Base-by-base conservation (phyloP, 2,329 filamentous ascomycete genomes). In the Bipolaris bicolor region DNA sequence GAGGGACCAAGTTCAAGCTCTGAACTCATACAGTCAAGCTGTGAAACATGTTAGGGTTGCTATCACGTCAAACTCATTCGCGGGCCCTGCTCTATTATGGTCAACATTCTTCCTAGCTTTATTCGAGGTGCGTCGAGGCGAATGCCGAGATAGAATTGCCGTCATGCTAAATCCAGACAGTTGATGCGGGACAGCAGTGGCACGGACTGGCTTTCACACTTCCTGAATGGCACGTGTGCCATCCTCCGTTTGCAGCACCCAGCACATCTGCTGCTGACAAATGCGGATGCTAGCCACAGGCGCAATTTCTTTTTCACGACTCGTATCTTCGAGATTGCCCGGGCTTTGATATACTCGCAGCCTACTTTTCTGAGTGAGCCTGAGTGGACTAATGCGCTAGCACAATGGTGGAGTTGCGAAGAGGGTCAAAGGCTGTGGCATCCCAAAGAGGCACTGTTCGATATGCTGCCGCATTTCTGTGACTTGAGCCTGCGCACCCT, bases 141-240 rank as follows among this genome's bases (percentile, higher is more conserved):
- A 11, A 10, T 20, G n/a, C 7, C 5, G 10, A 46, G 10, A 31
- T 31, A 33, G 43, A 18, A 3, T 6, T 29, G 24, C 6, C 7
- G 7, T 15, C 10, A n/a, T 36, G 13, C 45, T 57, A 22, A 58
- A 11, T 1, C 18, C 15, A 22, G 10, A n/a, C 24, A 72, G 69
- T 49, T 71, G 24, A 72, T 70, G 68, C 67, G 64, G 13, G 68
- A 72, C 36, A 60, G 57, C 2, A 66, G 65, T 11, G 69, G 69
- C 20, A 57, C 45, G 3, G 68, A 67, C 20, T 72, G 69, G 69
- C 61, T 71, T 0, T 63, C 65, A 3, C 69, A 71, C 31, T 72
- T 72, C 39, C 40, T 71, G 11, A 63, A 70, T 31, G 68, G 69
- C 15, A 71, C 69, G 43, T 70, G 64, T 41, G 59, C 64, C 13